Evolutionary conservation across 257 asterid genomes (phyloP).

Genomic region (Ballota nigra): DNA sequence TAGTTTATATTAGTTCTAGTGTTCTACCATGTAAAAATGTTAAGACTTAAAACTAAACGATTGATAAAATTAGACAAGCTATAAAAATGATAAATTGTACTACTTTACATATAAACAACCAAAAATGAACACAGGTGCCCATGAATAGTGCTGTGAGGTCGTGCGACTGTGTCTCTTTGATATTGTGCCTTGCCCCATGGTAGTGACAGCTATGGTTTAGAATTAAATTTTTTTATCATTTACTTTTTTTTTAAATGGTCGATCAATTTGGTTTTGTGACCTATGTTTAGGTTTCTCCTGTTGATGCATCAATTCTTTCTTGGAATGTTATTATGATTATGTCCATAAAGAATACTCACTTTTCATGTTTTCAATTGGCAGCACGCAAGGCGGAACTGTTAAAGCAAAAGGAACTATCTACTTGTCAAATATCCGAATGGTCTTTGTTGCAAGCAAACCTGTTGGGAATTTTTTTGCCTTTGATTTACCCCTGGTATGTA

Average conservation of each 20-base stretch:
- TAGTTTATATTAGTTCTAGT: neutral
- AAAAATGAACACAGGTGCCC: neutral
- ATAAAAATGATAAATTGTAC: neutral
- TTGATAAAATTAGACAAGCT: neutral
- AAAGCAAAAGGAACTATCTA: constrained; percentile 77
- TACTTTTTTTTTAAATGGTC: neutral
- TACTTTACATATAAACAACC: neutral
- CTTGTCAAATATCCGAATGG: constrained; percentile 95
- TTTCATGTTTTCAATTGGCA: constrained; percentile 28
- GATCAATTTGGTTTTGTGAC: neutral
- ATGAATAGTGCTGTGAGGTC: neutral
- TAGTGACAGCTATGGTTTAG: neutral
- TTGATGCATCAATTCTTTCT: neutral
- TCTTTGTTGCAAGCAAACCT: constrained; percentile 79
- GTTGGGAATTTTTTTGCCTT: constrained; percentile 65
- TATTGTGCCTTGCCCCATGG: neutral
- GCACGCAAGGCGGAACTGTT: constrained; percentile 70
- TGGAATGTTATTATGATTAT: neutral
- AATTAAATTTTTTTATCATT: neutral
- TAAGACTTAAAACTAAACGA: neutral
- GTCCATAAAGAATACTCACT: neutral
- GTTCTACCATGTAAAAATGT: neutral
- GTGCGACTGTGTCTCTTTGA: neutral
- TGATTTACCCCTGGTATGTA: constrained; percentile 91
- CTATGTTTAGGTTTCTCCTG: neutral